A percentile compares a stretch with the other conserved stretches of the same genome.
Conservation (phyloP, 345 rosid genomes). For the Abelmoschus esculentus region DNA sequence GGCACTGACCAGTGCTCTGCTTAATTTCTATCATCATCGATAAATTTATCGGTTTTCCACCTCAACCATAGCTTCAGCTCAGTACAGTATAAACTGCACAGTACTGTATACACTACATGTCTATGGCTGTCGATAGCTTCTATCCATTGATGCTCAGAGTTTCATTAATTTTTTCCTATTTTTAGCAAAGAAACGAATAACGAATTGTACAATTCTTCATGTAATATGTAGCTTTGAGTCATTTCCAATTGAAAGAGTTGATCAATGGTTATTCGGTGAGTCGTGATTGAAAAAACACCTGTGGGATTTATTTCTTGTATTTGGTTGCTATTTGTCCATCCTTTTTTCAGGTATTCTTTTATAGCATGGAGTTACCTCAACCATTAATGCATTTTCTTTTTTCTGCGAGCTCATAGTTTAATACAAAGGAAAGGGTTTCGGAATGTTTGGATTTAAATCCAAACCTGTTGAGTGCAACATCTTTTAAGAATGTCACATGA, state of each 20-base stretch:
- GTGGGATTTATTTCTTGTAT: no score
- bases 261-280: no score
- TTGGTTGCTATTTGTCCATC: neutral
- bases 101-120: neutral
- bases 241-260: conserved; percentile 3
- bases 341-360: neutral
- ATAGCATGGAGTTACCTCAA: neutral
- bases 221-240: conserved; percentile 13
- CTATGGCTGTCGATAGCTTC: neutral
- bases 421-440: neutral
- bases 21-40: neutral
- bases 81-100: neutral
- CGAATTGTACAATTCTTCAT: conserved; percentile 13
- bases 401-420: neutral
- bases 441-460: neutral
- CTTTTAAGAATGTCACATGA: neutral
- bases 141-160: neutral
- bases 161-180: no score
- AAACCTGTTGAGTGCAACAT: neutral
- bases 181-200: conserved; percentile 4
- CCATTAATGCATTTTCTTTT: neutral
- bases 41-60: neutral
- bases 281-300: neutral
- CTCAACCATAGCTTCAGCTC: neutral
- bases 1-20: neutral